Conservation (phyloP, 1,284 basidiomycete species). For the Golubevia sp. region DNA sequence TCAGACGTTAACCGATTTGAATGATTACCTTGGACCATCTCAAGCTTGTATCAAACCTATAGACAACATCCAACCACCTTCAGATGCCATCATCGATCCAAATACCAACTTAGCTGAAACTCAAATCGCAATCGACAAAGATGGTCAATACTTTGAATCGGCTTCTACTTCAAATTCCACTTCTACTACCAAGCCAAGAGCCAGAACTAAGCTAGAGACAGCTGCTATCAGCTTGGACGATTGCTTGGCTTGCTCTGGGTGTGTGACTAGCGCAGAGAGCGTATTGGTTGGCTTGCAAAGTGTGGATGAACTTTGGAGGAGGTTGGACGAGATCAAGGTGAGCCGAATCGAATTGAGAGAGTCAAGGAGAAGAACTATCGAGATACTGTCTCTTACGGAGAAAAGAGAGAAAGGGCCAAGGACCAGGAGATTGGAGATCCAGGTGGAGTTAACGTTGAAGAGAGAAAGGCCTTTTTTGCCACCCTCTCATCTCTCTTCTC, state of each 20-base stretch:
- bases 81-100: constrained; percentile 60
- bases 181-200: constrained; percentile 51
- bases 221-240: constrained; percentile 61
- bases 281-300: constrained; percentile 56
- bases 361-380: too few species aligned
- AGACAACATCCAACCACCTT: constrained; percentile 65
- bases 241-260: constrained; percentile 56
- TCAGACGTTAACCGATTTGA: constrained; percentile 88
- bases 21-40: constrained; percentile 96
- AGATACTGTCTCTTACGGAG: too few species aligned
- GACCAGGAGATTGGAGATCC: too few species aligned
- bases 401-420: too few species aligned
- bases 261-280: constrained; percentile 60
- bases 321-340: not conserved
- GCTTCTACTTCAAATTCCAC: constrained; percentile 27
- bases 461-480: too few species aligned
- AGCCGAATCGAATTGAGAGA: not conserved
- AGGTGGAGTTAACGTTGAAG: too few species aligned
- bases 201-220: constrained; percentile 47
- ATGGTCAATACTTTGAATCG: constrained; percentile 76
- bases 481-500: too few species aligned
- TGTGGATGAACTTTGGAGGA: constrained; percentile 40
- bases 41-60: constrained; percentile 99
- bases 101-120: constrained; percentile 67
- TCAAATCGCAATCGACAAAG: constrained; percentile 82